Evolutionary conservation across 495 filamentous ascomycete species (phyloP), one percentile per base, ranked within the genome.

Genomic region (Parachaetomium inaequale): DNA sequence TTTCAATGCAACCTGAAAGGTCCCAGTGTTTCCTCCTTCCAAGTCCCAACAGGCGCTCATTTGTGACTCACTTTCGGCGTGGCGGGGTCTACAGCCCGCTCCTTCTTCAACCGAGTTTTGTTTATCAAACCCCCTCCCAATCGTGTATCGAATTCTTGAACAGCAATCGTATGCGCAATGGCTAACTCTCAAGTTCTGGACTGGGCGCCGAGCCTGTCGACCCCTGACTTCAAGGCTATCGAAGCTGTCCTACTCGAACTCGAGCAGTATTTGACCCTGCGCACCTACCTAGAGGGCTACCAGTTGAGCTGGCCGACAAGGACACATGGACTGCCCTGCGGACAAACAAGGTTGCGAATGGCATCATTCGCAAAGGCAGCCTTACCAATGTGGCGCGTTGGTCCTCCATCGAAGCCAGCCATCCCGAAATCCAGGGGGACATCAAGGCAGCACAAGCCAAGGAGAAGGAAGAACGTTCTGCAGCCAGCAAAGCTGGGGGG

Each of bases 341-440:
- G 7, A 23, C 42, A 10, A 46, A 46, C n/a, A 46, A 23, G 54
- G 36, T 58, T 25, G 61, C 54, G 7, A 42, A 54, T 46, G 42
- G 45, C 26, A 21, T 54, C 11, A 25, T 63, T 17, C 54, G 61
- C 4, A 50, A 63, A 19, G 61, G 61, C 23, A 54, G 21, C 34
- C n/a, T 58, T 14, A 51, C 19, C 0, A 51, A 60, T 8, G 32
- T 52, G 15, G 21, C 46, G 0, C 46, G 46, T 19, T 60, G 46
- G 58, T 60, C 36, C 34, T 23, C 31, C 31, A 38, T 54, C 31
- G 31, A 54, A 26, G 32, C 51, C 15, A 54, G 8, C 32, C 31
- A 54, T 38, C 51, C 31, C 3, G 31, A 54, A 28, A 54, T 54
- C 12, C 31, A 54, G 15, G 51, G 31, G 8, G n/a, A 34, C 17